These are phyloP conservation scores for Pugionium cornutum DNA, from an alignment of 345 rosid species.

Conservation along the genomic window DNA sequence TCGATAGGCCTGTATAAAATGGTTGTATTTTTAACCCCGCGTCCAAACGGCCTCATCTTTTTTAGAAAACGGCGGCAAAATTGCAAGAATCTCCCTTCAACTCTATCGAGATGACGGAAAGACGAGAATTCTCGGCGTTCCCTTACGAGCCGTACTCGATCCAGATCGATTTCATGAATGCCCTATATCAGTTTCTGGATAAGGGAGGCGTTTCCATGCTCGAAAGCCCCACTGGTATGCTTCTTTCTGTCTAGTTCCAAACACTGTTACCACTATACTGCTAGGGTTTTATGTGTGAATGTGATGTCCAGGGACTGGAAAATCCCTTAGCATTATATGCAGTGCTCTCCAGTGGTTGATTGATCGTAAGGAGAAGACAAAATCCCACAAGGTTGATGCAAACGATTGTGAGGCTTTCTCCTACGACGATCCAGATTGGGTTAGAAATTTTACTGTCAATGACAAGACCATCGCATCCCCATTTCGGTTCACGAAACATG, in stretches of 20 bases:
- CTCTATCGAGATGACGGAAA: conserved; percentile 27
- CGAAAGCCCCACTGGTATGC: conserved; percentile 87
- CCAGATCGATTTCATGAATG: conserved; percentile 80
- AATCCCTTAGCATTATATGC: conserved; percentile 86
- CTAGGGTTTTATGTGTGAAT: neutral
- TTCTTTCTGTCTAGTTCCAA: neutral
- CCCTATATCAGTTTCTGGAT: conserved; percentile 75
- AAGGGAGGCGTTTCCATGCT: conserved; percentile 94
- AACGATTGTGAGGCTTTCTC: neutral
- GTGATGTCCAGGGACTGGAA: conserved; percentile 69
- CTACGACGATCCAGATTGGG: conserved; percentile 84
- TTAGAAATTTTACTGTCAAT: conserved; percentile 54
- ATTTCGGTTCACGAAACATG: conserved; percentile 33
- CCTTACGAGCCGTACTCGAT: conserved; percentile 82
- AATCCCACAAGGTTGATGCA: conserved; percentile 26
- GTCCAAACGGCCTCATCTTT: conserved; percentile 19
- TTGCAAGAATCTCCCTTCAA: neutral
- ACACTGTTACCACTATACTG: neutral
- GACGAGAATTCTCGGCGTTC: conserved; percentile 56
- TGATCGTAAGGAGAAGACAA: conserved; percentile 54
- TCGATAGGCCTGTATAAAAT: neutral
- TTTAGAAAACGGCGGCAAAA: conserved; percentile 32
- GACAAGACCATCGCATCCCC: conserved; percentile 40
- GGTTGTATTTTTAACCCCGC: neutral
- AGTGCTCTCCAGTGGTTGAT: conserved; percentile 79